phyloP scores from a whole-genome alignment of 352 stramenopile species.

The Halophytophthora batemanensis region DNA sequence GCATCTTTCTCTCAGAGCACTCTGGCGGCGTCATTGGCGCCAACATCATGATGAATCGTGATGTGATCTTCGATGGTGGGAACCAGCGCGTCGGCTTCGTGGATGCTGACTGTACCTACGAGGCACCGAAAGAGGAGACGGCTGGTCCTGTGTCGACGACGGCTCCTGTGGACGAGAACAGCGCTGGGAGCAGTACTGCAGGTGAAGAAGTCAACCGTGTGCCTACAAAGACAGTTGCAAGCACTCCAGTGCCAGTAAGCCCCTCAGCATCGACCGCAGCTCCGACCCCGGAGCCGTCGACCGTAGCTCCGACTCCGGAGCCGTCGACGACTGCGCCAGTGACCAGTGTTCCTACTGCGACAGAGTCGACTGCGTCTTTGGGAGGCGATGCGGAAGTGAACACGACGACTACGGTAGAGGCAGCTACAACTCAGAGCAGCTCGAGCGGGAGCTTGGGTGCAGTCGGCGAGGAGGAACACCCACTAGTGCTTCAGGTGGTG shows the following conservation, averaged over 20 bases:
- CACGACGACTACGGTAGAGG: slow-evolving; percentile 4
- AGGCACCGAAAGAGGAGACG: slow-evolving; percentile 6
- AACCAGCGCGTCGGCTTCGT: slow-evolving; percentile 80
- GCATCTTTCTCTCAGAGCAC: slow-evolving; percentile 67
- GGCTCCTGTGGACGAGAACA: slow-evolving; percentile 5
- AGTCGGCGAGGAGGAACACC: slow-evolving; percentile 37
- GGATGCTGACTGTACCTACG: slow-evolving; percentile 53
- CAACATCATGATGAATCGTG: slow-evolving; percentile 80
- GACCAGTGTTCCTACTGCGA: slow-evolving; percentile 3
- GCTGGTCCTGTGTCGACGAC: slow-evolving; percentile 11
- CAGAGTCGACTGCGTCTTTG: slow-evolving; percentile 5
- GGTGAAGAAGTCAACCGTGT: slow-evolving; percentile 10
- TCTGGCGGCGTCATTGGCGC: slow-evolving; percentile 77
- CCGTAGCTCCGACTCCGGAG: slow-evolving; percentile 5
- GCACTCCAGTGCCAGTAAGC: slow-evolving; percentile 6
- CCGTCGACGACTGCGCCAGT: slow-evolving; percentile 6
- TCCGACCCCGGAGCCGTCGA: slow-evolving; percentile 5
- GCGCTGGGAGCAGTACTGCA: slow-evolving; percentile 4
- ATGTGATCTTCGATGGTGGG: slow-evolving; percentile 77
- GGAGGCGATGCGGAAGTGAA: slow-evolving; percentile 1
- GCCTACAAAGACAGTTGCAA: not conserved
- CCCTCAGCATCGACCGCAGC: slow-evolving; percentile 5
- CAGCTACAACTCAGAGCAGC: slow-evolving; percentile 13
- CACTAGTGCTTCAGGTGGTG: slow-evolving; percentile 72
- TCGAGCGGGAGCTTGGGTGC: slow-evolving; percentile 25